Base-by-base conservation (phyloP, 202 grass and related monocot species). In the Zizania palustris region DNA sequence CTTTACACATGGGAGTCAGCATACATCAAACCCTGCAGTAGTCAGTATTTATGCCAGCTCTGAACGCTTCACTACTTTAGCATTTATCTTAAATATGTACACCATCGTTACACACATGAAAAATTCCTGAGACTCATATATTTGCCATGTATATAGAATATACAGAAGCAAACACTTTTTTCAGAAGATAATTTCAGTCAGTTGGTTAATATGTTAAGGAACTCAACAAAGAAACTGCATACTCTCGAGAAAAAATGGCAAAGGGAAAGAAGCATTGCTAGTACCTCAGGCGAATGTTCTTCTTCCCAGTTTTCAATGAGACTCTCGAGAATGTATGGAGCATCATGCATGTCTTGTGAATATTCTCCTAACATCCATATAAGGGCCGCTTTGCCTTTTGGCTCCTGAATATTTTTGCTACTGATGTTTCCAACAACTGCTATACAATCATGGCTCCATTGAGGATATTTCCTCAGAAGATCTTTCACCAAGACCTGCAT, bases 321-420 rank as follows among this genome's bases (percentile, higher is more conserved):
- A 86, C 78, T 77, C 80, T 99, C 96, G 69, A 99, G 86, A 63
- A 99, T 77, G 21, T 99, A 99, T 4, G 90, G 96, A 75, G 96
- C 90, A 84, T 99, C 96, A 80, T 86, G 63, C 92, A 99, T 99
- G 64, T 99, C 96, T 76, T 96, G 90, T 7, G 96, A 99, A 87
- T 99, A 99, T 90, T 99, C 96, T 86, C 96, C 96, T 34, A 99
- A 75, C 96, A 99, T 99, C 96, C 96, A 99, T 83, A 99, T 96
- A 43, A 93, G 85, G 63, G 96, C 92, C 57, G 96, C 78, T 90
- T 99, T 99, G 19, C 85, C 96, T 89, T 99, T 96, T 35, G 96
- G 96, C 63, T 99, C 90, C 82, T 99, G 92, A 83, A 99, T 93
- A 79, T 92, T 99, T 51, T 93, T 95, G 88, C 92, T 99, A 70